Evolutionary conservation across 306 rosid genomes (phyloP).

Genomic region (Ormosia emarginata): DNA sequence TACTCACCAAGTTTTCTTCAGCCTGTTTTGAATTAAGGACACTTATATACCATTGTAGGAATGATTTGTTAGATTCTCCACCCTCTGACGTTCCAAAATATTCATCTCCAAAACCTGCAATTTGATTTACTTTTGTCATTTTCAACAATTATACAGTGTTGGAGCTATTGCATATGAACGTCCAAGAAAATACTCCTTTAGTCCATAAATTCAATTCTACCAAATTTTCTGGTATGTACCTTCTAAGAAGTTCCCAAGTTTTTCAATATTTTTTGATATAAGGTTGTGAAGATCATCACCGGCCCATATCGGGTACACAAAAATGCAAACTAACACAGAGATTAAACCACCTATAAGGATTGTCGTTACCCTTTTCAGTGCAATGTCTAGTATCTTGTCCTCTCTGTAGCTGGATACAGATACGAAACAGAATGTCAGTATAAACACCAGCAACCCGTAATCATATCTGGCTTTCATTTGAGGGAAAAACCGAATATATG

Average conservation of each 20-base stretch:
- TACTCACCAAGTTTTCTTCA: constrained; percentile 43
- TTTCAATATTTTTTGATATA: constrained; percentile 34
- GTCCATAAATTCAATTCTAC: neutral
- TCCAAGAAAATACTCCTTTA: neutral
- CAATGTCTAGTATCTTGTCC: constrained; percentile 23
- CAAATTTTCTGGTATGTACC: constrained; percentile 18
- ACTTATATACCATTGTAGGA: constrained; percentile 37
- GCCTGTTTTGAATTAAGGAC: constrained; percentile 46
- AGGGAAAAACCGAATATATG: constrained; percentile 48
- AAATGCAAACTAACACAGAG: constrained; percentile 26
- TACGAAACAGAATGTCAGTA: constrained; percentile 48
- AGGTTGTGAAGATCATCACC: constrained; percentile 52
- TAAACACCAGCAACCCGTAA: constrained; percentile 48
- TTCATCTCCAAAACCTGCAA: constrained; percentile 38
- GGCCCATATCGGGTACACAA: constrained; percentile 49
- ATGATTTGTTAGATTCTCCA: constrained; percentile 7
- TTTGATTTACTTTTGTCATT: neutral
- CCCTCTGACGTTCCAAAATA: constrained; percentile 24
- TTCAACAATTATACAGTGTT: neutral
- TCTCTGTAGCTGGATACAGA: constrained; percentile 43
- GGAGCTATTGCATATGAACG: neutral
- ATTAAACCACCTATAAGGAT: constrained; percentile 34
- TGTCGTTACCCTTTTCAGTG: constrained; percentile 34
- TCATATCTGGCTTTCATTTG: constrained; percentile 49
- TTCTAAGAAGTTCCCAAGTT: constrained; percentile 36